Conservation (phyloP, 2,329 filamentous ascomycete species). For the Colletotrichum cereale region DNA sequence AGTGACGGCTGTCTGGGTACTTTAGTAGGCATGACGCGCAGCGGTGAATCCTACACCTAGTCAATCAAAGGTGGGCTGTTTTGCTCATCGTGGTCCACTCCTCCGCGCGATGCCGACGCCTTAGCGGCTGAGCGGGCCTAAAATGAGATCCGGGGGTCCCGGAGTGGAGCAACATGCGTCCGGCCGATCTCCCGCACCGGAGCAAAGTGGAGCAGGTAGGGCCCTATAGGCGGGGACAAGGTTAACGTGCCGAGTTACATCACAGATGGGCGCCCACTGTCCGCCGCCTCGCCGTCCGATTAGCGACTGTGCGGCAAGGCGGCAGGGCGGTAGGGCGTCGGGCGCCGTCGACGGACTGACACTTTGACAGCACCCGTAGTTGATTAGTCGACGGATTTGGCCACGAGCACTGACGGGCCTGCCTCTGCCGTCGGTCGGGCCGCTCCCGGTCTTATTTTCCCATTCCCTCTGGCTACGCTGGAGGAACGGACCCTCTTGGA, state of each 20-base stretch:
- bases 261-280: conserved; percentile 26
- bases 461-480: not conserved
- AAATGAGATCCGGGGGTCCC: not conserved
- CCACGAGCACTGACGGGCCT: conserved; percentile 16
- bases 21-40: not conserved
- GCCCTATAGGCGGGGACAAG: conserved; percentile 28
- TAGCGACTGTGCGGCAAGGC: conserved; percentile 25
- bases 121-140: not conserved
- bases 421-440: not conserved
- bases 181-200: conserved; percentile 23
- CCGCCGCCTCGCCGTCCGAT: conserved; percentile 5
- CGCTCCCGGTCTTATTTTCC: not conserved
- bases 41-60: not conserved
- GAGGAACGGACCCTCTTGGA: conserved; percentile 10
- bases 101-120: not conserved
- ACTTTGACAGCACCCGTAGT: conserved; percentile 25
- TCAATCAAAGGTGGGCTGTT: not conserved
- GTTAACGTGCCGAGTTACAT: conserved; percentile 17
- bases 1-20: not conserved
- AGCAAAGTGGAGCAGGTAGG: conserved; percentile 1
- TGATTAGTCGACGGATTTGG: not conserved
- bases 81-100: not conserved
- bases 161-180: conserved; percentile 1
- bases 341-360: conserved; percentile 30
- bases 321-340: not conserved